Percentiles rank a stretch among this genome's conserved stretches.
phyloP scores from a whole-genome alignment of 805 yeast genomes.

The Babjeviella inositovora region DNA sequence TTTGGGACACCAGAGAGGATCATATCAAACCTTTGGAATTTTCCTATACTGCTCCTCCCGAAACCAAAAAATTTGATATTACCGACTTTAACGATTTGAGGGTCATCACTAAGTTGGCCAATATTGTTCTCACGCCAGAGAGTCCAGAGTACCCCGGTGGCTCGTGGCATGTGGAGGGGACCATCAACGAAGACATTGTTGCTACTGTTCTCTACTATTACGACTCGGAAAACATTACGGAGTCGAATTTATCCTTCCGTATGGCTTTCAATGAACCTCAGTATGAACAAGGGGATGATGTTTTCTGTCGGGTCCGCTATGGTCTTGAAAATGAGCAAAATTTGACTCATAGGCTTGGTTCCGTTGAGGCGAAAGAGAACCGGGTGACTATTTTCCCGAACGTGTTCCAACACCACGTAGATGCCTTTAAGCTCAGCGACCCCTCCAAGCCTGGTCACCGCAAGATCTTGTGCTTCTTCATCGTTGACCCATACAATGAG shows the following conservation, averaged over 20 bases:
- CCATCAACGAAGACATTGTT: constrained; percentile 20
- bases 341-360: constrained; percentile 10
- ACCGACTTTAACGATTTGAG: constrained; percentile 8
- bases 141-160: constrained; percentile 20
- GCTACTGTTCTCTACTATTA: constrained; percentile 22
- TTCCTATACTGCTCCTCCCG: too few relatives aligned
- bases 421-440: constrained; percentile 17
- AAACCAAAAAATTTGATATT: neutral
- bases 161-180: constrained; percentile 25
- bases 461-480: constrained; percentile 19
- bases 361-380: constrained; percentile 9
- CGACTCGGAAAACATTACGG: constrained; percentile 19
- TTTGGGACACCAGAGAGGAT: too few relatives aligned
- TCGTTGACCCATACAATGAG: constrained; percentile 17
- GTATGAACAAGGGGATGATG: constrained; percentile 16
- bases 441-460: constrained; percentile 16
- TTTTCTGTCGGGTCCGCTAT: constrained; percentile 9
- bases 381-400: constrained; percentile 20
- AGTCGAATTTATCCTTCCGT: constrained; percentile 14
- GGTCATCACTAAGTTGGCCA: constrained; percentile 21
- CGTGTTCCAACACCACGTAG: constrained; percentile 19
- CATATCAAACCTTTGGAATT: too few relatives aligned
- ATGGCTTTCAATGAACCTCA: constrained; percentile 11
- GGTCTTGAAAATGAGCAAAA: constrained; percentile 14
- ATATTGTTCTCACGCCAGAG: constrained; percentile 21